Conservation (phyloP, 2,329 filamentous ascomycete genomes). For the Paecilomyces sp. region DNA sequence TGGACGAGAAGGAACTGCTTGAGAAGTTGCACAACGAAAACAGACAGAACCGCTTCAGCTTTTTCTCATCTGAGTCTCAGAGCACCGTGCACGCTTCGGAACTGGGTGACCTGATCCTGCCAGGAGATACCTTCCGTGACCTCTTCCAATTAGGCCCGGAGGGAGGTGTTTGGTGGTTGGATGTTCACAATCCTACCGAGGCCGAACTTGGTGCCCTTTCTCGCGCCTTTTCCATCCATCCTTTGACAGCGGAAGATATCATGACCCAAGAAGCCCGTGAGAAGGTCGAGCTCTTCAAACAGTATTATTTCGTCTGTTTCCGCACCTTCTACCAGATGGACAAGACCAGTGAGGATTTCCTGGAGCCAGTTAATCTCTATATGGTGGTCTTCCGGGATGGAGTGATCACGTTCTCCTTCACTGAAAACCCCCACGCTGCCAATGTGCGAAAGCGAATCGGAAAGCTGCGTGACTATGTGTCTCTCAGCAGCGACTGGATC, state of each 20-base stretch:
- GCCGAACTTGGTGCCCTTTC: conserved; percentile 84
- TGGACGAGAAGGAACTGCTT: conserved; percentile 26
- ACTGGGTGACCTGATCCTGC: conserved; percentile 78
- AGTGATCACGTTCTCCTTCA: conserved; percentile 89
- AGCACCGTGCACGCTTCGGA: conserved; percentile 88
- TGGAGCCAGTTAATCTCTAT: conserved; percentile 93
- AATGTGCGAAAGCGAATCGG: conserved; percentile 89
- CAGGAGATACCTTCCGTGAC: conserved; percentile 81
- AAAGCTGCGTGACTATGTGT: conserved; percentile 87
- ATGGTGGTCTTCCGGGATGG: conserved; percentile 95
- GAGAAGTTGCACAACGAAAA: conserved; percentile 36
- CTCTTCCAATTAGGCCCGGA: conserved; percentile 67
- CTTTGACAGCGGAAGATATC: conserved; percentile 93
- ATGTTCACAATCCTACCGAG: conserved; percentile 82
- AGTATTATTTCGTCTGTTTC: conserved; percentile 98
- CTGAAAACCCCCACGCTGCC: conserved; percentile 74
- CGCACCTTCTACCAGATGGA: conserved; percentile 84
- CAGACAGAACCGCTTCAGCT: conserved; percentile 80
- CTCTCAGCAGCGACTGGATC: conserved; percentile 94
- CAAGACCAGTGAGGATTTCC: conserved; percentile 70
- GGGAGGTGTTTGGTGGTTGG: conserved; percentile 96
- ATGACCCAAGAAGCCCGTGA: conserved; percentile 91
- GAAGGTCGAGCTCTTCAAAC: conserved; percentile 95
- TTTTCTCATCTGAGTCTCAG: conserved; percentile 93
- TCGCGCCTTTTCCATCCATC: conserved; percentile 92